phyloP scores from a whole-genome alignment of 2,329 filamentous ascomycete genomes.

The Epichloe hybrida region DNA sequence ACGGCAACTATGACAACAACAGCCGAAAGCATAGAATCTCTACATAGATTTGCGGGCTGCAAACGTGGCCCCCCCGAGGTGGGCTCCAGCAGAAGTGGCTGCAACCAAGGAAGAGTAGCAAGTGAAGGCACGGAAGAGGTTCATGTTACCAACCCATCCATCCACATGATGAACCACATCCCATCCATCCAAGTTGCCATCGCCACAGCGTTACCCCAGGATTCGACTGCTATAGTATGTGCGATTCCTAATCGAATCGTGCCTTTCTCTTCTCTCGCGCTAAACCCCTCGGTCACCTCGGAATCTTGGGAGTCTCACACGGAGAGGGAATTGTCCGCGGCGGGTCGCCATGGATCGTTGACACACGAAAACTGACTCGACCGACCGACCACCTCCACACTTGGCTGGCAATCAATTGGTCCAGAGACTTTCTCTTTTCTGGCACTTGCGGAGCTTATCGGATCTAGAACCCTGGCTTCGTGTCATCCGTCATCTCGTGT shows the following conservation, averaged over 20 bases:
- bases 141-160: not conserved
- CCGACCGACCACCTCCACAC: not conserved
- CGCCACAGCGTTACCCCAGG: not conserved
- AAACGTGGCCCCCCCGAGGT: not conserved
- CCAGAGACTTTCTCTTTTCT: not conserved
- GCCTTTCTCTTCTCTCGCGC: not conserved
- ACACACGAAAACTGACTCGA: conserved; percentile 11
- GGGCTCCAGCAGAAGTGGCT: not conserved
- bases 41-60: not conserved
- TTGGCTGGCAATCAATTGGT: not conserved
- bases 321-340: conserved; percentile 2
- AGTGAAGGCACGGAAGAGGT: not conserved
- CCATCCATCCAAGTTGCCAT: too few relatives aligned
- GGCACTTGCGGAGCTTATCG: conserved; percentile 2
- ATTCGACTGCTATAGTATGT: not conserved
- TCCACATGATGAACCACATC: too few relatives aligned
- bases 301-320: not conserved
- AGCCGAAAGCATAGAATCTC: not conserved
- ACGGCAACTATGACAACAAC: not conserved
- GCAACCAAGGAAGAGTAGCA: too few relatives aligned
- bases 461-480: not conserved
- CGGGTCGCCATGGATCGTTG: conserved; percentile 5
- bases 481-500: not conserved
- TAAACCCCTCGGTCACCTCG: not conserved
- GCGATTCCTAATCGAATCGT: not conserved